These are phyloP conservation scores for Shiraia sp. DNA, from an alignment of 2,329 filamentous ascomycete genomes.

Conservation along the genomic window DNA sequence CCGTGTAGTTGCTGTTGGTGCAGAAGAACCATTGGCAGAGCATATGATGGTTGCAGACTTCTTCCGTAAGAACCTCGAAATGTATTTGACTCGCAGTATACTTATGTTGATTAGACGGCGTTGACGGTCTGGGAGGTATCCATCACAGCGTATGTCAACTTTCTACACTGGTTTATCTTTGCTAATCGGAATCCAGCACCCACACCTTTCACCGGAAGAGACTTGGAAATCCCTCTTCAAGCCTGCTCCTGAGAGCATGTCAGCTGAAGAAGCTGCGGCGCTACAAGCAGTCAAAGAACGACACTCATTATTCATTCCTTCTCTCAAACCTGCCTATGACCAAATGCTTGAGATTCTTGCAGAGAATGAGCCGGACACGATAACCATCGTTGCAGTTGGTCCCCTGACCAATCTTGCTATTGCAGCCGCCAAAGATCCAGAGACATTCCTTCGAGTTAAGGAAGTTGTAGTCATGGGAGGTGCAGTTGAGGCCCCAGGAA, in stretches of 20 bases:
- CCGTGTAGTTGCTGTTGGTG: slow-evolving; percentile 75
- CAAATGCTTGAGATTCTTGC: slow-evolving; percentile 87
- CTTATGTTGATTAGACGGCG: no score
- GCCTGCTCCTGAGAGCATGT: slow-evolving; percentile 35
- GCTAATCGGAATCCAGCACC: slow-evolving; percentile 44
- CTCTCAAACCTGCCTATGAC: slow-evolving; percentile 72
- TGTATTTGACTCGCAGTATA: slow-evolving; percentile 12
- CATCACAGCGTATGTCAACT: slow-evolving; percentile 45
- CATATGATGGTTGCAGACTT: slow-evolving; percentile 71
- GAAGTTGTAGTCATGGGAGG: slow-evolving; percentile 97
- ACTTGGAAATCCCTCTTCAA: slow-evolving; percentile 54
- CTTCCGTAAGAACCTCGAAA: slow-evolving; percentile 90
- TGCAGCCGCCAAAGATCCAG: slow-evolving; percentile 84
- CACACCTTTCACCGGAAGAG: slow-evolving; percentile 52
- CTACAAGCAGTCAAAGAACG: slow-evolving; percentile 43
- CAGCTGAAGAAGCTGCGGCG: slow-evolving; percentile 38
- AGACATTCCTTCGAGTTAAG: slow-evolving; percentile 84
- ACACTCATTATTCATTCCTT: slow-evolving; percentile 70
- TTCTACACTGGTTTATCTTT: not conserved
- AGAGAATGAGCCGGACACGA: slow-evolving; percentile 79
- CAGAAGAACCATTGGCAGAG: slow-evolving; percentile 82
- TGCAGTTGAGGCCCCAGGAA: slow-evolving; percentile 76
- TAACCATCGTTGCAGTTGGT: slow-evolving; percentile 88
- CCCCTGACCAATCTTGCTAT: slow-evolving; percentile 92
- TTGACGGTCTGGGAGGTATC: slow-evolving; percentile 55